Base-by-base conservation (phyloP, 352 stramenopile species). In the Phytophthora cryptogea region DNA sequence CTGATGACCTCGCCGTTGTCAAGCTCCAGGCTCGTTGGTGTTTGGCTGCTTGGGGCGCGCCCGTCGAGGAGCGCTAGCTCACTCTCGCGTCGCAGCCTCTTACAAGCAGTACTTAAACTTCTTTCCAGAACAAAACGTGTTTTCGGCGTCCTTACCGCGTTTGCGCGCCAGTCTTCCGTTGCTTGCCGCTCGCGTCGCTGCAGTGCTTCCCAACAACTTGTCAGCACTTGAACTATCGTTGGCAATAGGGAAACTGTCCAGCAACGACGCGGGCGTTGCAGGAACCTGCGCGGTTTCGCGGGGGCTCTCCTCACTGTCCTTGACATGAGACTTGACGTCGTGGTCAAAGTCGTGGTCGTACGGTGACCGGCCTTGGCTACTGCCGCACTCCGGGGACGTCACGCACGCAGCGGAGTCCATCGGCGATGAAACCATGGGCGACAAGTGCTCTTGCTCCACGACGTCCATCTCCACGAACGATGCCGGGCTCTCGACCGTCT, bases 191-290 rank as follows among this genome's bases (percentile, higher is more conserved):
- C 58, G 67, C 58, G 50, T 33, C 53, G 66, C 51, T 57, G 69
- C 31, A 47, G 56, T 66, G 58, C 56, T 76, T 72, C 59, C 75
- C 72, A 78, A 77, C 73, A 81, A 82, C 74, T 83, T 80, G 76
- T 86, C 76, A 86, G 76, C 76, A 86, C 76, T 86, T 86, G 76
- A 86, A 82, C 76, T 82, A 76, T 81, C 70, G 76, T 83, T 86
- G 73, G 68, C 71, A 73, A 78, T 70, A 60, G 73, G 68, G 56
- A 80, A 83, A 55, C 71, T 79, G 60, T 81, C 76, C 57, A 83
- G 44, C 61, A 79, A 54, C 59, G 67, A 68, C 48, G 68, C 55
- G 30, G 61, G 59, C 51, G 70, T 70, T 32, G 65, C 70, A 42
- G 66, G 71, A 59, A 82, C 55, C 32, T 72, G 74, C 17, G 74